Percentiles rank a stretch among this genome's conserved stretches.
Conservation (phyloP, 1,284 basidiomycete species). For the Inonotus hispidus region DNA sequence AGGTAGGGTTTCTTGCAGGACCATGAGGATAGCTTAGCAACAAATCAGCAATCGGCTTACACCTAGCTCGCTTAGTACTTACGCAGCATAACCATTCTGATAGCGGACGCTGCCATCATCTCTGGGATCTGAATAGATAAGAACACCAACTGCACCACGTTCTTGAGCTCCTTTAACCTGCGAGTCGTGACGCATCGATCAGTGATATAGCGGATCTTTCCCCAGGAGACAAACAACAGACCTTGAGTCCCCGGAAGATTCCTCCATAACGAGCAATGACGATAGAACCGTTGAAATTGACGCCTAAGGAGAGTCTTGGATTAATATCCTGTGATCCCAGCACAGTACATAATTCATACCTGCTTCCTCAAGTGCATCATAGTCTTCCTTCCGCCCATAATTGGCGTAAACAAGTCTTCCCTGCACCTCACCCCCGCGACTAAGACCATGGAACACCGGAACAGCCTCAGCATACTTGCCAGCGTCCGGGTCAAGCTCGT, state of each 20-base stretch:
- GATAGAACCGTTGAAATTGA: slow-evolving; percentile 76
- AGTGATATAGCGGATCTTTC: neutral
- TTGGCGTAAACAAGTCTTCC: slow-evolving; percentile 80
- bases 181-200: neutral
- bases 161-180: slow-evolving; percentile 81
- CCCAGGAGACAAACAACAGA: slow-evolving; percentile 33
- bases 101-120: slow-evolving; percentile 84
- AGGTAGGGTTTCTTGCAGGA: slow-evolving; percentile 80
- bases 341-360: neutral
- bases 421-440: slow-evolving; percentile 54
- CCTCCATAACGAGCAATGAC: slow-evolving; percentile 79
- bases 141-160: slow-evolving; percentile 66
- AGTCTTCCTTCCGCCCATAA: slow-evolving; percentile 63
- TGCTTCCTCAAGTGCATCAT: slow-evolving; percentile 12
- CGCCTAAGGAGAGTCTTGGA: slow-evolving; percentile 38
- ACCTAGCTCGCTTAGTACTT: neutral
- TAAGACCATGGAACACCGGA: slow-evolving; percentile 68
- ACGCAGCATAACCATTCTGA: slow-evolving; percentile 70
- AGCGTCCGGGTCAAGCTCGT: slow-evolving; percentile 58
- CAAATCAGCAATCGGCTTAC: neutral
- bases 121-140: slow-evolving; percentile 86
- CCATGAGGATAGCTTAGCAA: slow-evolving; percentile 64
- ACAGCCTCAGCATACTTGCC: slow-evolving; percentile 51
- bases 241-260: slow-evolving; percentile 82
- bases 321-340: neutral